Conservation (phyloP, 345 rosid species). For the Moricandia arvensis region DNA sequence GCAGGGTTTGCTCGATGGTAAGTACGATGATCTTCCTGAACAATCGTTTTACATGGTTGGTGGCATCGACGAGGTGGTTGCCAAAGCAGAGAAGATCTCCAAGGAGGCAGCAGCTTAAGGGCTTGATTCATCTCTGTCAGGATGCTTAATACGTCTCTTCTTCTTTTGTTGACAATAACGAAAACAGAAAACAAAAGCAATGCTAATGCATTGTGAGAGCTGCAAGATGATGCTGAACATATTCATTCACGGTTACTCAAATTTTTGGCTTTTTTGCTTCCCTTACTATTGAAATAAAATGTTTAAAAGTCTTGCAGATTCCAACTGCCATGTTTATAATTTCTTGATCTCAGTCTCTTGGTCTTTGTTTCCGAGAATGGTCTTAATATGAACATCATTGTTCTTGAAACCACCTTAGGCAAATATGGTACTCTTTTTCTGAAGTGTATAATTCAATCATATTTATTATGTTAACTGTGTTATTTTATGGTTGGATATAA, state of each 20-base stretch:
- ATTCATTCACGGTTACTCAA: conserved; percentile 21
- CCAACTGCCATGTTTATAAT: neutral
- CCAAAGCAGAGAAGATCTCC: conserved; percentile 45
- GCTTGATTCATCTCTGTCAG: neutral
- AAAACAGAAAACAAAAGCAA: conserved; percentile 1
- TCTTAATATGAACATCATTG: neutral
- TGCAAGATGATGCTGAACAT: conserved; percentile 24
- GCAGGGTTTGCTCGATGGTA: conserved; percentile 35
- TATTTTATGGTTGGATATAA: no score
- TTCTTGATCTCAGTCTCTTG: neutral
- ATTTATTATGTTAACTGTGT: no score
- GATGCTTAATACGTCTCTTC: neutral
- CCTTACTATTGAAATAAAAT: conserved; percentile 24
- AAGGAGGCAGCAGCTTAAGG: conserved; percentile 38
- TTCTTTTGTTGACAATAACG: conserved; percentile 29
- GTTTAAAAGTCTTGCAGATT: conserved; percentile 21
- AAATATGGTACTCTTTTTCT: neutral
- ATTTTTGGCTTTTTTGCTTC: conserved; percentile 22
- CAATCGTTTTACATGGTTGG: conserved; percentile 70
- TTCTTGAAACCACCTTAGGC: neutral
- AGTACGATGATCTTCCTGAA: conserved; percentile 49
- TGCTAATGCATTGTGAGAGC: conserved; percentile 15
- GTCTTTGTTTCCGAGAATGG: neutral
- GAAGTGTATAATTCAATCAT: neutral
- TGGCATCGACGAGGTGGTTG: conserved; percentile 55